These are phyloP conservation scores for Aureobasidium sp. DNA, from an alignment of 2,329 filamentous ascomycete species.

Conservation along the genomic window DNA sequence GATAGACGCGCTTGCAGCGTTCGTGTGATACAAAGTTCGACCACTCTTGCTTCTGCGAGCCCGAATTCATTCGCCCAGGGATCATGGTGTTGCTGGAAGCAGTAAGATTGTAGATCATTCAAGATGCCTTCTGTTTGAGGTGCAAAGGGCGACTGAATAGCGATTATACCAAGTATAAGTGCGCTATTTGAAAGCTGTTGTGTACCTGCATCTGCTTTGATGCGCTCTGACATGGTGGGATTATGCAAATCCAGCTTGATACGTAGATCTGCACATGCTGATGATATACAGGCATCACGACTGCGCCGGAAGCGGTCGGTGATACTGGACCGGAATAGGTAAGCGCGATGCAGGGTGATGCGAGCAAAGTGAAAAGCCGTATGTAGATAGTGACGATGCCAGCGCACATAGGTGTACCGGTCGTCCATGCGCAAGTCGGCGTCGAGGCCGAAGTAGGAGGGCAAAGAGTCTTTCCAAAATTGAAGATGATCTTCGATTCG, in stretches of 20 bases:
- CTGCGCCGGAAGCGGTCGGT: not conserved
- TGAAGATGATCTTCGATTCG: not conserved
- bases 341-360: not conserved
- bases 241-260: not conserved
- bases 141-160: not conserved
- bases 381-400: not conserved
- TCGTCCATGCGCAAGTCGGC: not conserved
- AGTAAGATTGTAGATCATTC: constrained; percentile 1
- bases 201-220: not conserved
- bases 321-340: not conserved
- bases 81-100: not conserved
- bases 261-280: not conserved
- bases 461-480: not conserved
- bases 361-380: not conserved
- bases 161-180: constrained; percentile 2
- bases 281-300: not conserved
- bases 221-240: not conserved
- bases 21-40: not conserved
- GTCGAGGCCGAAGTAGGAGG: not conserved
- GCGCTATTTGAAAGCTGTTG: not conserved
- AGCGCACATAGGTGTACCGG: not conserved
- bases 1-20: not conserved
- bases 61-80: not conserved
- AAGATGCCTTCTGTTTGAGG: not conserved
- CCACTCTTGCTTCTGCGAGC: not conserved